Conservation (phyloP, 371 early-diverging fungal genomes). For the Gilbertella persicaria region DNA sequence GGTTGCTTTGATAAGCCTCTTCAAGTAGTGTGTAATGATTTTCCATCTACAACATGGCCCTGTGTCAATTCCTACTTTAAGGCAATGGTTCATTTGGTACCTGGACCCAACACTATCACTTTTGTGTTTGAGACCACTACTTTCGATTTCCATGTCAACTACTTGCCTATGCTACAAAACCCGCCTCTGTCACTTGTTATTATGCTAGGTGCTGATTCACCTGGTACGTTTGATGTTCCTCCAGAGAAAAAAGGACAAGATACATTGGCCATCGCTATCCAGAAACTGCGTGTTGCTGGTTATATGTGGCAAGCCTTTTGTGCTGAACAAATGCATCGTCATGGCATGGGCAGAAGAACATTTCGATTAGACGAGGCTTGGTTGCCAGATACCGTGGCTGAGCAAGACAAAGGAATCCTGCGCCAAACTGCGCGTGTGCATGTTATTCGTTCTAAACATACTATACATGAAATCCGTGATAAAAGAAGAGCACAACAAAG, state of each 20-base stretch:
- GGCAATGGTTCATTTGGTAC: conserved; percentile 60
- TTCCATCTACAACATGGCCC: conserved; percentile 55
- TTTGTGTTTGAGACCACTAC: conserved; percentile 35
- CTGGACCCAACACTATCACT: conserved; percentile 54
- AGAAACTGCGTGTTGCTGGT: conserved; percentile 61
- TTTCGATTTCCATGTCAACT: conserved; percentile 39
- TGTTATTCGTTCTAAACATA: conserved; percentile 51
- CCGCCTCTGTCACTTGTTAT: conserved; percentile 62
- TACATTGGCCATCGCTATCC: conserved; percentile 49
- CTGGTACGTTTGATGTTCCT: conserved; percentile 61
- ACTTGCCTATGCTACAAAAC: conserved; percentile 57
- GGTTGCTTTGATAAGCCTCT: conserved; percentile 34
- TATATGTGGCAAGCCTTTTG: conserved; percentile 79
- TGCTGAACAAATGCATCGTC: conserved; percentile 68
- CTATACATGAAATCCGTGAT: conserved; percentile 59
- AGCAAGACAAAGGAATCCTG: conserved; percentile 28
- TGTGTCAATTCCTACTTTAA: conserved; percentile 65
- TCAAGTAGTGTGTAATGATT: conserved; percentile 46
- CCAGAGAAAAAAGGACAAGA: conserved; percentile 50
- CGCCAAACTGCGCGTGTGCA: conserved; percentile 62
- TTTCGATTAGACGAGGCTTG: conserved; percentile 66
- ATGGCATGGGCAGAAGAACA: conserved; percentile 59
- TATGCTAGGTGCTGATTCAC: conserved; percentile 60
- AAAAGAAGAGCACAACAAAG: conserved; percentile 62
- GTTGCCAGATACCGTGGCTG: conserved; percentile 51